These are phyloP conservation scores for Adiantum capillusveneris DNA, from an alignment of 75 land plant genomes.

Conservation along the genomic window DNA sequence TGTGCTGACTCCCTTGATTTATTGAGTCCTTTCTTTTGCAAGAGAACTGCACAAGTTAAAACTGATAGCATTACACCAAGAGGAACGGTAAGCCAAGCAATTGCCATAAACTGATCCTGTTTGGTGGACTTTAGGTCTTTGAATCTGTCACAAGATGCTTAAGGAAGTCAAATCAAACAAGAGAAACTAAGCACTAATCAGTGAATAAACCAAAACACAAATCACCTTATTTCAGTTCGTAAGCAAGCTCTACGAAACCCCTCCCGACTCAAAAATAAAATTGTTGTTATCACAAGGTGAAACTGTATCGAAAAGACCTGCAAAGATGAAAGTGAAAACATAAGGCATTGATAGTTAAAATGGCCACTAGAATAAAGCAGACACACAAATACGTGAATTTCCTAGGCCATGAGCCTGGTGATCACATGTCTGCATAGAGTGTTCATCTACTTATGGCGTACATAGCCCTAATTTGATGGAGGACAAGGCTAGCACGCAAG, in stretches of 20 bases:
- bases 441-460: no score
- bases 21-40: slow-evolving; percentile 55
- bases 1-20: slow-evolving; percentile 56
- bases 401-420: no score
- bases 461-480: no score
- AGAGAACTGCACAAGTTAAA: slow-evolving; percentile 37
- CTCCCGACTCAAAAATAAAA: slow-evolving; percentile 88
- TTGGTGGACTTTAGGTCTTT: slow-evolving; percentile 15
- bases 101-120: slow-evolving; percentile 33
- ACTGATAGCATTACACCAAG: slow-evolving; percentile 50
- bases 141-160: no score
- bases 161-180: no score
- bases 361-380: no score
- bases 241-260: slow-evolving; percentile 93
- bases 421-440: no score
- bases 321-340: no score
- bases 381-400: no score
- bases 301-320: slow-evolving; percentile 83
- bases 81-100: slow-evolving; percentile 87
- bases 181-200: neutral
- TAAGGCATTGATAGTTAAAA: no score
- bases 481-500: no score
- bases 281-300: slow-evolving; percentile 74
- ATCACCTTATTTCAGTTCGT: slow-evolving; percentile 52
- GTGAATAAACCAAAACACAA: slow-evolving; percentile 1